These are phyloP conservation scores for Ceratocystis harringtonii DNA, from an alignment of 2,329 filamentous ascomycete species.

Conservation along the genomic window DNA sequence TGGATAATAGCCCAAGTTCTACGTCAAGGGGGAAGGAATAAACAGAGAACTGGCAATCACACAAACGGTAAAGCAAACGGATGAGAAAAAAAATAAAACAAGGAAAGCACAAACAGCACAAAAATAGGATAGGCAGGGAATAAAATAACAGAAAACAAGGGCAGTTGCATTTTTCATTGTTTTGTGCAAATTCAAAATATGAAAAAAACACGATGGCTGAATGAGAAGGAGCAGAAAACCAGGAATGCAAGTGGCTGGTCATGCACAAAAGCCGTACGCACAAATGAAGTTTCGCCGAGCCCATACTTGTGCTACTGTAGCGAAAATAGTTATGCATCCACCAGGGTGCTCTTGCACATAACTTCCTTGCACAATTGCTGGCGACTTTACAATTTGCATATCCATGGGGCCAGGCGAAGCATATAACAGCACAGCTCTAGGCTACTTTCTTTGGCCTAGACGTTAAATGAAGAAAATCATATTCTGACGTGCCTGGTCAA, in stretches of 20 bases:
- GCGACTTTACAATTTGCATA: background rate
- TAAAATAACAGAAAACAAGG: slow-evolving; percentile 1
- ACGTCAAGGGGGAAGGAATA: slow-evolving; percentile 1
- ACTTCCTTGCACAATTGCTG: background rate
- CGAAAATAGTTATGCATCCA: background rate
- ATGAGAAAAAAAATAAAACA: slow-evolving; percentile 1
- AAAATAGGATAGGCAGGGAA: background rate
- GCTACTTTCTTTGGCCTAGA: background rate
- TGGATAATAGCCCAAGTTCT: background rate
- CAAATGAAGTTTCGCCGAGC: background rate
- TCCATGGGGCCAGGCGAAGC: background rate
- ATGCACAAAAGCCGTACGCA: slow-evolving; percentile 1
- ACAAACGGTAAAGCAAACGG: background rate
- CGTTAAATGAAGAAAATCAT: background rate
- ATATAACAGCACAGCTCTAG: background rate
- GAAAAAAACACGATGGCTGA: slow-evolving; percentile 2
- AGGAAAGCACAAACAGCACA: slow-evolving; percentile 3
- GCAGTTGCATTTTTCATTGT: background rate
- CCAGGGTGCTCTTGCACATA: background rate
- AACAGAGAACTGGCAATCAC: background rate
- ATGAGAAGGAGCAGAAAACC: background rate
- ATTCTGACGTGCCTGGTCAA: background rate
- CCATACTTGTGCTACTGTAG: background rate
- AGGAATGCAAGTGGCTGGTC: slow-evolving; percentile 15
- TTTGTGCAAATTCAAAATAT: slow-evolving; percentile 4